These are phyloP conservation scores for Gentiana straminea DNA, from an alignment of 257 asterid genomes.

Conservation along the genomic window DNA sequence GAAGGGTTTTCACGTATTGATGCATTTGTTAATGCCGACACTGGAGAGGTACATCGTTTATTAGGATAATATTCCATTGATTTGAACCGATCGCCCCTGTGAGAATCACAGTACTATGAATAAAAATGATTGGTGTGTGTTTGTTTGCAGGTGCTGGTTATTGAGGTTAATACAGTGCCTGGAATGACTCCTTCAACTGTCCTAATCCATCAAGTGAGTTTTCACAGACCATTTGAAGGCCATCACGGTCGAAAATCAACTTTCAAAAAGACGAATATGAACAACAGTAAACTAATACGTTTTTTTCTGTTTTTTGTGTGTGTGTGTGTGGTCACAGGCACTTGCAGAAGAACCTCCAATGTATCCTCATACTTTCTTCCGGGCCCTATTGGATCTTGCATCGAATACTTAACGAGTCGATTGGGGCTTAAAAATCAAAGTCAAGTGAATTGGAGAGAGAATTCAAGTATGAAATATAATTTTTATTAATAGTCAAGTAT, in stretches of 20 bases:
- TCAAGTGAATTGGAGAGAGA: no score
- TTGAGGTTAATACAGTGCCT: constrained; percentile 83
- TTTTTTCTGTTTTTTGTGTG: no score
- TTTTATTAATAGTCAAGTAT: no score
- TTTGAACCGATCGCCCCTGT: no score
- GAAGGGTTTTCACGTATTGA: constrained; percentile 89
- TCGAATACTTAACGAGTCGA: constrained; percentile 25
- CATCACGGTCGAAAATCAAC: no score
- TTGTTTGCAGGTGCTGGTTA: constrained; percentile 52
- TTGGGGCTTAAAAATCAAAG: no score
- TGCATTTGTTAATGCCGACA: constrained; percentile 77
- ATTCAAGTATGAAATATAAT: no score
- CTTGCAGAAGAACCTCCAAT: constrained; percentile 73
- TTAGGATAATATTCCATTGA: neutral
- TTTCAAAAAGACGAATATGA: no score
- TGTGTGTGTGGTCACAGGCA: constrained; percentile 39
- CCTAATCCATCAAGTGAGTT: constrained; percentile 71
- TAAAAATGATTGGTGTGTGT: neutral
- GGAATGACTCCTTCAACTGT: constrained; percentile 98
- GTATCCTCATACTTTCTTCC: constrained; percentile 76
- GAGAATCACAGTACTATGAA: no score
- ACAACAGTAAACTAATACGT: no score
- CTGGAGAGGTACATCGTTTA: constrained; percentile 53
- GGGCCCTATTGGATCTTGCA: constrained; percentile 61
- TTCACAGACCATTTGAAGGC: neutral